Conservation (phyloP, 2,329 filamentous ascomycete species). For the Shiraia sp. region DNA sequence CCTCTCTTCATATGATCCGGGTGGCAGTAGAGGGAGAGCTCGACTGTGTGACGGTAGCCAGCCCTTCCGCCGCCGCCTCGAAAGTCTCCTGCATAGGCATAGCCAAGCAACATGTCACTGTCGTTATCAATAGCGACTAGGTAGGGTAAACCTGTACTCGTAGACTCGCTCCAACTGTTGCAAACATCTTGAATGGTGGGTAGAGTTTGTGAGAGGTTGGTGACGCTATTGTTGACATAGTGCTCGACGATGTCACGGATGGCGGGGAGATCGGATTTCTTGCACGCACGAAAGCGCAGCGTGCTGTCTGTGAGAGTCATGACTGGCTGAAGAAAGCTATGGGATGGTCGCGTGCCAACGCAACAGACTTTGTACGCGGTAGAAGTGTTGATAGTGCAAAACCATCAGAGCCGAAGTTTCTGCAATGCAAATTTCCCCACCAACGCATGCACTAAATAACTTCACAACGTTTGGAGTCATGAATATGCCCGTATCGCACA, state of each 20-base stretch:
- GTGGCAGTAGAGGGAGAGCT: constrained; percentile 47
- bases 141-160: constrained; percentile 39
- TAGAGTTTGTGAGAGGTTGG: constrained; percentile 39
- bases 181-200: constrained; percentile 32
- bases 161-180: constrained; percentile 31
- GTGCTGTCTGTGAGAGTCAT: constrained; percentile 32
- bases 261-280: constrained; percentile 43
- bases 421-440: no score
- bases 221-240: constrained; percentile 45
- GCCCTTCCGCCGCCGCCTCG: constrained; percentile 33
- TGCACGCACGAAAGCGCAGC: constrained; percentile 43
- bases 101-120: constrained; percentile 36
- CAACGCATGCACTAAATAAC: no score
- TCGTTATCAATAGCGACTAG: constrained; percentile 42
- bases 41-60: constrained; percentile 47
- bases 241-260: constrained; percentile 42
- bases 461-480: no score
- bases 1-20: constrained; percentile 36
- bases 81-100: constrained; percentile 42
- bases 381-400: constrained; percentile 3
- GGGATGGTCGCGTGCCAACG: constrained; percentile 37
- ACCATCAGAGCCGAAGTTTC: no score
- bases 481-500: no score
- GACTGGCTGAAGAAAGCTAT: constrained; percentile 24
- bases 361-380: constrained; percentile 27